Evolutionary conservation across 1,284 basidiomycete genomes (phyloP), one percentile per base, ranked within the genome.

Genomic region (Apiotrichum sp.): DNA sequence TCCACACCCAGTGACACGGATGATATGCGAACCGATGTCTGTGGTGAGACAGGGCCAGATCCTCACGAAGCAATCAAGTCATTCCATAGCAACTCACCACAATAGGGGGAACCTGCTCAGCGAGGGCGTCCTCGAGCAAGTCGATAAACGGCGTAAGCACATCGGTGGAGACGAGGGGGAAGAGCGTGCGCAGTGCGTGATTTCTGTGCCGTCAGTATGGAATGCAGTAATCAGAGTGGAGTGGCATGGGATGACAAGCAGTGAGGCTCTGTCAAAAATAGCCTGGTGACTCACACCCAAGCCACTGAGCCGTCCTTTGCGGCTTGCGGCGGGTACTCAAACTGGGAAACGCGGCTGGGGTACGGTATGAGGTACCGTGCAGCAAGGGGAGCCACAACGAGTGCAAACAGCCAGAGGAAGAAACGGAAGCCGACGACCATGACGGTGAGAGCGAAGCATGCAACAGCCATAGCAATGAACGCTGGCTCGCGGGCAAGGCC

Each of bases 81-180:
- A 22, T 22, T 22, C 22, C 22, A 22, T 22, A 22, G 22, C 22
- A 22, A 64, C 71, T 64, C 40, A 72, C 70, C 22, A 77, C 67
- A 10, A 75, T 63, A 0, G 75, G 71, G 0, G 75, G 75, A 2
- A 75, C 70, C 56, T 77, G 73, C 41, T 68, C 58, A 13, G 71
- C 64, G 45, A 77, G 62, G 1, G 75, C 74, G 51, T 77, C 75
- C 53, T 77, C 75, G 38, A 78, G 62, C 2, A 78, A 62, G 56
- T 78, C 76, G 34, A 78, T 66, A 48, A 76, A 74, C 2, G 76
- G 76, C 4, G 68, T 67, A n/a, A 77, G 64, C n/a, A 75, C 62
- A 53, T 76, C 71, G 11, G 74, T 74, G 3, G 74, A 74, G 29
- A 76, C 68, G 35, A 77, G 56, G 0, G 75, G 75, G 58, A 75